Conservation (phyloP, 2,329 filamentous ascomycete genomes). For the Paradendryphiella salina region DNA sequence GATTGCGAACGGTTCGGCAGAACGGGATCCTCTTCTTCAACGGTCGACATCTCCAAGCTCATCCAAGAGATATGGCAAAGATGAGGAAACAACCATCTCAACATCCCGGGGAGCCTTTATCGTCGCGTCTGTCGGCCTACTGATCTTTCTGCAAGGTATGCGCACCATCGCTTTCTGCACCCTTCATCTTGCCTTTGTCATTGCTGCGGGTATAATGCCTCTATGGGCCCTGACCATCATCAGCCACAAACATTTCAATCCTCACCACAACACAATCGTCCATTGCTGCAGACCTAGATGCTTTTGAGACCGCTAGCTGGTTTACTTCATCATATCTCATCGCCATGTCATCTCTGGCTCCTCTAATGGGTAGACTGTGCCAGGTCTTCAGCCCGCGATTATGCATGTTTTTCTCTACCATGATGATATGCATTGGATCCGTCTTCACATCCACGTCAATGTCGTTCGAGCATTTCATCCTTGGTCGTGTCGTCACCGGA, state of each 20-base stretch:
- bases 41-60: constrained; percentile 23
- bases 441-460: constrained; percentile 65
- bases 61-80: constrained; percentile 27
- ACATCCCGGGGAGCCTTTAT: constrained; percentile 48
- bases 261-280: constrained; percentile 79
- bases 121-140: constrained; percentile 57
- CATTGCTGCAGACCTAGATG: constrained; percentile 74
- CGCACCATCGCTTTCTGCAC: neutral
- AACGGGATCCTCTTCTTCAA: constrained; percentile 37
- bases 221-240: neutral
- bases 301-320: constrained; percentile 75
- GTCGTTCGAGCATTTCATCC: constrained; percentile 65
- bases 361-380: constrained; percentile 71
- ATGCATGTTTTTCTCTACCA: constrained; percentile 65
- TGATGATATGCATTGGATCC: constrained; percentile 64
- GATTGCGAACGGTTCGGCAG: constrained; percentile 17
- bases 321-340: constrained; percentile 76
- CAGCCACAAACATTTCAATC: constrained; percentile 73
- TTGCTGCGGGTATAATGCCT: neutral
- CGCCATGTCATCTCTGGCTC: constrained; percentile 60
- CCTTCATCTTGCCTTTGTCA: neutral
- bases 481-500: constrained; percentile 70
- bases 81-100: constrained; percentile 29
- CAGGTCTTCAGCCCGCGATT: constrained; percentile 71
- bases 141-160: constrained; percentile 64